Percentiles rank a stretch among this genome's conserved stretches.
Conservation (phyloP, 2,329 filamentous ascomycete species). For the Microascus cirrosus region DNA sequence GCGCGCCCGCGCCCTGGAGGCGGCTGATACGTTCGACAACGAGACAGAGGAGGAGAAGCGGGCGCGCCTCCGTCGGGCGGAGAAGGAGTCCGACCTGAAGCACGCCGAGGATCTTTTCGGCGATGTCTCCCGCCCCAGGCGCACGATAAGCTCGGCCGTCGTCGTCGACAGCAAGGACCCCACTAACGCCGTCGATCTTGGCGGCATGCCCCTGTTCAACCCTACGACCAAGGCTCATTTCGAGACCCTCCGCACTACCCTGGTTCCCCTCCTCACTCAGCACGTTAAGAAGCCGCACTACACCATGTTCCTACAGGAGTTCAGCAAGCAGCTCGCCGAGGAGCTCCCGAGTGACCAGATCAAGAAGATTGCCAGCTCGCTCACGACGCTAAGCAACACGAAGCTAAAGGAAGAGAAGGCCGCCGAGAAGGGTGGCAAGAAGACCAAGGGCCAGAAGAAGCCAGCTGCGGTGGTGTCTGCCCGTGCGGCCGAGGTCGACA, state of each 20-base stretch:
- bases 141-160: slow-evolving; percentile 53
- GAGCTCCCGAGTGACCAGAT: slow-evolving; percentile 87
- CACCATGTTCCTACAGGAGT: slow-evolving; percentile 79
- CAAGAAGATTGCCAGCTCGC: slow-evolving; percentile 81
- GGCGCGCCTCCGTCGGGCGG: slow-evolving; percentile 63
- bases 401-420: slow-evolving; percentile 98
- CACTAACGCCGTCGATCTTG: slow-evolving; percentile 69
- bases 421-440: slow-evolving; percentile 89
- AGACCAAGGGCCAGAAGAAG: slow-evolving; percentile 91
- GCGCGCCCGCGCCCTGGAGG: slow-evolving; percentile 39
- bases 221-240: slow-evolving; percentile 83
- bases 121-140: slow-evolving; percentile 55
- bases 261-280: slow-evolving; percentile 65
- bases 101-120: slow-evolving; percentile 90
- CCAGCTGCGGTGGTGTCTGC: slow-evolving; percentile 71
- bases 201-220: slow-evolving; percentile 73
- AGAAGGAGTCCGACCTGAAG: slow-evolving; percentile 79
- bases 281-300: slow-evolving; percentile 88
- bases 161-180: slow-evolving; percentile 64
- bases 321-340: slow-evolving; percentile 75
- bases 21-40: slow-evolving; percentile 43
- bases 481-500: slow-evolving; percentile 54
- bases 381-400: slow-evolving; percentile 91
- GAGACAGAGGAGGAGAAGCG: slow-evolving; percentile 65
- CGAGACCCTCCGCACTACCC: slow-evolving; percentile 60